These are phyloP conservation scores for Xerocomellus dryophilus DNA, from an alignment of 768 basidiomycete genomes.

Conservation along the genomic window DNA sequence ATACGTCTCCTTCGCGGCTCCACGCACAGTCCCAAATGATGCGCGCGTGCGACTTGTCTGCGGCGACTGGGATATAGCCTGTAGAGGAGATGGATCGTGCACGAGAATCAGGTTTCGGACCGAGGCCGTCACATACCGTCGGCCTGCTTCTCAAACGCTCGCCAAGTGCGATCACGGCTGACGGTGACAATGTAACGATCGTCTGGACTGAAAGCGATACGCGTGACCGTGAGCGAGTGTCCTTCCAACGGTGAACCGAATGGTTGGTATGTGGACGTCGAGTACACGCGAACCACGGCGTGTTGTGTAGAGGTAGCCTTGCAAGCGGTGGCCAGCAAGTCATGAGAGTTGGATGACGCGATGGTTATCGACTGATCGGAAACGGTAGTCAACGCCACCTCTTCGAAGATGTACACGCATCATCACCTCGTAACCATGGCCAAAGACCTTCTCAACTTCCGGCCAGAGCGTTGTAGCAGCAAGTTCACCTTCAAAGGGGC, in stretches of 20 bases:
- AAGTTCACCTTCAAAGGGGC: constrained; percentile 91
- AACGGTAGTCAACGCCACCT: not conserved
- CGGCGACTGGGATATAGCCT: constrained; percentile 63
- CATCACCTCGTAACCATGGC: constrained; percentile 91
- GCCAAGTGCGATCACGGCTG: constrained; percentile 91
- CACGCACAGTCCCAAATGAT: constrained; percentile 98
- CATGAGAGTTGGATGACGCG: constrained; percentile 65
- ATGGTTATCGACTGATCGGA: constrained; percentile 69
- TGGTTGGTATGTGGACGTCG: constrained; percentile 64
- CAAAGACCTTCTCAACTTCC: constrained; percentile 94
- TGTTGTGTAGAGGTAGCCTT: constrained; percentile 86
- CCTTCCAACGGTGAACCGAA: constrained; percentile 75
- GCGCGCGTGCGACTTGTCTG: constrained; percentile 82
- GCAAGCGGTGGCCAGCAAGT: constrained; percentile 84
- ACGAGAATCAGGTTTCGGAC: not conserved
- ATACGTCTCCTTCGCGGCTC: constrained; percentile 70
- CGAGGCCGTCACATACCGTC: constrained; percentile 33
- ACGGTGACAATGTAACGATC: constrained; percentile 78
- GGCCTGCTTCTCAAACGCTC: constrained; percentile 58
- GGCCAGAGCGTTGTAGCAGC: constrained; percentile 91
- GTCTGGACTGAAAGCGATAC: constrained; percentile 85
- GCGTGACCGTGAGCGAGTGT: constrained; percentile 86
- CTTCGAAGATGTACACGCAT: not conserved
- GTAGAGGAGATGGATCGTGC: not conserved
- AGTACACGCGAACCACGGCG: constrained; percentile 82